Percentiles rank a stretch among this genome's conserved stretches.
These are phyloP conservation scores for Leccinum huronense DNA, from an alignment of 1,284 basidiomycete genomes.

Conservation along the genomic window DNA sequence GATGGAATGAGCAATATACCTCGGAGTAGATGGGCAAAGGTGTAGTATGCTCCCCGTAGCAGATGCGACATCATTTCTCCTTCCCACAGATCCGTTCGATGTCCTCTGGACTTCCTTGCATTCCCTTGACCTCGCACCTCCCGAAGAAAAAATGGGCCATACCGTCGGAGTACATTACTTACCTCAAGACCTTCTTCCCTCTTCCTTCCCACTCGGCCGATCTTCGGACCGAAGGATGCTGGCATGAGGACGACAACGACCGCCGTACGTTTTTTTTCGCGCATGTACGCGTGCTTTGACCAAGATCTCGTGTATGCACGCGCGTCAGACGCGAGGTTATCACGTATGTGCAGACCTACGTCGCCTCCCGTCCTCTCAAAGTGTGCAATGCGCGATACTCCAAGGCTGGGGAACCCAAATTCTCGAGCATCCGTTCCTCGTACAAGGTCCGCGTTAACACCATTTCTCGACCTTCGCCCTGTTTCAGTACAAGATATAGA, in stretches of 20 bases:
- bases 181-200: constrained; percentile 38
- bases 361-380: constrained; percentile 42
- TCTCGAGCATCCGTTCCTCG: constrained; percentile 29
- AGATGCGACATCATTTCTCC: constrained; percentile 49
- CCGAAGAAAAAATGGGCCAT: constrained; percentile 47
- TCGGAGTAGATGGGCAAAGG: constrained; percentile 87
- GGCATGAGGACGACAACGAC: constrained; percentile 35
- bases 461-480: constrained; percentile 17
- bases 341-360: constrained; percentile 34
- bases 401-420: constrained; percentile 27
- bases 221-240: constrained; percentile 36
- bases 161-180: constrained; percentile 37
- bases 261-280: constrained; percentile 30
- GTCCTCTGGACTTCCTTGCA: constrained; percentile 37
- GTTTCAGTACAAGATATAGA: constrained; percentile 26
- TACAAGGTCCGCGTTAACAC: constrained; percentile 24
- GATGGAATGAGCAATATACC: constrained; percentile 43
- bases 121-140: constrained; percentile 37
- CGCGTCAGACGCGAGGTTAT: constrained; percentile 26
- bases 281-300: constrained; percentile 16
- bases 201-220: constrained; percentile 22
- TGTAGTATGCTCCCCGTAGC: constrained; percentile 82
- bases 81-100: constrained; percentile 52
- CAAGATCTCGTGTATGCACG: constrained; percentile 19
- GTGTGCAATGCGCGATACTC: constrained; percentile 41